Base-by-base conservation (phyloP, 2,329 filamentous ascomycete species). In the Cryphonectria naterciae region DNA sequence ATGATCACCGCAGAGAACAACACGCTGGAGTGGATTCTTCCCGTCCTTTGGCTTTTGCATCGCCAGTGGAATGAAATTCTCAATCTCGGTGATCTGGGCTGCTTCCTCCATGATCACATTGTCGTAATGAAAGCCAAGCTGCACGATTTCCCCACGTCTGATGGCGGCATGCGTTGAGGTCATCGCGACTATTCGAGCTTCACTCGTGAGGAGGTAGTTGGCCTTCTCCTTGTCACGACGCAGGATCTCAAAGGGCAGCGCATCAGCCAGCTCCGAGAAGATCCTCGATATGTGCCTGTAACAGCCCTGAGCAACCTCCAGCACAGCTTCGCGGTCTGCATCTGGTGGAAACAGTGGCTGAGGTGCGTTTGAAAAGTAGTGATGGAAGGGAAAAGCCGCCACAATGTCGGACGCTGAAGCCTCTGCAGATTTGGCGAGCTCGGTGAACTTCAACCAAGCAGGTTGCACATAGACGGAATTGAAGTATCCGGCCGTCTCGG, bases 61-160 rank as follows among this genome's bases (percentile, higher is more conserved):
- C n/a, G 95, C 93, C 68, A 97, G 85, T 0, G 96, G 96, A 74
- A 99, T 94, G 81, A 99, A 98, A 74, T 94, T 97, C 79, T 99
- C 96, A 62, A 98, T 93, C 80, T 99, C 96, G 0, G 95, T 99
- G 78, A 99, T 95, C 78, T 99, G 96, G 17, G 96, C 96, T 6
- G 96, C 95, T 85, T 99, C 96, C 83, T 99, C 96, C 93, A 99
- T 98, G 68, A 99, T 87, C 17, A 99, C 92, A 74, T 97, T 99
- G 83, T 98, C 95, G 77, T 99, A 99, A 75, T 94, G 93, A 82
- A 99, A 99, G 22, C 95, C 95, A n/a, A 98, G 87, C 22, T 89
- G 87, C 0, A 94, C 92, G 76, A 99, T 98, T 77, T 98, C 95
- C 74, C 93, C 90, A 73, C 95, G 87, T 73, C 94, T 90, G 87